A percentile compares a stretch with the other conserved stretches of the same genome.
phyloP scores from a whole-genome alignment of 768 basidiomycete genomes.

The Dentipellis sp. region DNA sequence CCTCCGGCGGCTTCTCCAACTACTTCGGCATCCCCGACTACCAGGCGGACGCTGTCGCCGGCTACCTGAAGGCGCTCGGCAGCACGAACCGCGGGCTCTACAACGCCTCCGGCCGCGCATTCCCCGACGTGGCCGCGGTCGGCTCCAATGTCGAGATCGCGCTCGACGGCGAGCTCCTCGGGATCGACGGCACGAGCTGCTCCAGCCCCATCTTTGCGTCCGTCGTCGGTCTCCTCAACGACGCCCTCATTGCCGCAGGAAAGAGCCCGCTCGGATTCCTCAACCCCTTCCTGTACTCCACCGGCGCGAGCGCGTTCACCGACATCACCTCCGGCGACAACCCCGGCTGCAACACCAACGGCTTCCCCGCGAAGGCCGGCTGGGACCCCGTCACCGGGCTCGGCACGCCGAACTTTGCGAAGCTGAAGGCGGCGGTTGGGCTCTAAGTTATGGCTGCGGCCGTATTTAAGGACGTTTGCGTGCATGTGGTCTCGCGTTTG shows the following conservation, averaged over 20 bases:
- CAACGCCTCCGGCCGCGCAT: slow-evolving; percentile 14
- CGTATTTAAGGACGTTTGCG: slow-evolving; percentile 19
- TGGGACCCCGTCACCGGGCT: background rate
- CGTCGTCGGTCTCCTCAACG: slow-evolving; percentile 26
- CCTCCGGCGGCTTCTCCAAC: slow-evolving; percentile 17
- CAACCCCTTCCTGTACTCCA: slow-evolving; percentile 24
- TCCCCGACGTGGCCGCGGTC: slow-evolving; percentile 12
- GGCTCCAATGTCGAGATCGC: background rate
- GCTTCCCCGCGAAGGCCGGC: background rate
- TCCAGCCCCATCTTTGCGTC: slow-evolving; percentile 26
- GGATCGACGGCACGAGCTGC: slow-evolving; percentile 24
- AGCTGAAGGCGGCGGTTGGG: too few relatives aligned
- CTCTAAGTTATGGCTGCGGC: slow-evolving; percentile 28
- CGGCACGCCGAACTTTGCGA: background rate
- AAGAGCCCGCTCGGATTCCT: slow-evolving; percentile 23
- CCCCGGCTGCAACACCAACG: background rate
- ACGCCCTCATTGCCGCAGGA: slow-evolving; percentile 20
- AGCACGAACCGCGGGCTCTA: slow-evolving; percentile 8
- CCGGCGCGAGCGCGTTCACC: slow-evolving; percentile 20
- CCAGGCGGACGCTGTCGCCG: slow-evolving; percentile 5
- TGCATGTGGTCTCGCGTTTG: slow-evolving; percentile 12
- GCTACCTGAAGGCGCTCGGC: slow-evolving; percentile 7
- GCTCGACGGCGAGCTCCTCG: slow-evolving; percentile 1
- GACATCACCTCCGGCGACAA: slow-evolving; percentile 23
- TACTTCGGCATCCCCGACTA: slow-evolving; percentile 10